Evolutionary conservation across 2,329 filamentous ascomycete genomes (phyloP), one percentile per base, ranked within the genome.

Genomic region (Ophiocordyceps polyrhachis-furcata): DNA sequence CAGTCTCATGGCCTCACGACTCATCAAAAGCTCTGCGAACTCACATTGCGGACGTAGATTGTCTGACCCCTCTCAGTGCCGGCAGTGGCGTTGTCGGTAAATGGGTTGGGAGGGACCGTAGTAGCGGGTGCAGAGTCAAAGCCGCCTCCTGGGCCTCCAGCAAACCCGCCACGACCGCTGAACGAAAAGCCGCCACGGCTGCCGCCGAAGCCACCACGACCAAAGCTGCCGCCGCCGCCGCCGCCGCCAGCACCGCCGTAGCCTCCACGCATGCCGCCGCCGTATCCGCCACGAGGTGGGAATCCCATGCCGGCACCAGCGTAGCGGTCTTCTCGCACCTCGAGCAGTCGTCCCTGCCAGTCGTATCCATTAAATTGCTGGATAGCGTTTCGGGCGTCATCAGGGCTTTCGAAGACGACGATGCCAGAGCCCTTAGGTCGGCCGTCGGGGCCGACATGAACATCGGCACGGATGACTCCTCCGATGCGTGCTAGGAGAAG

Each of bases 321-420:
- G 59, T 88, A 98, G 47, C 91, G 83, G 59, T 98, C 91, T 64
- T 96, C 89, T 50, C 91, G 87, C 50, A 98, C 91, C 62, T 98
- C 91, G 43, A 98, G 76, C 44, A 80, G 69, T 47, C 91, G 83
- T 12, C 91, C 91, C 62, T 96, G 89, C 91, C 91, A 98, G 51
- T 98, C 91, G 60, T 94, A 96, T 47, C 91, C 91, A 59, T 96
- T 95, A 71, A 96, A 98, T 54, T 95, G 88, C 58, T 87, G 80
- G 52, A 98, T 98, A 20, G 91, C 91, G 58, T 87, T 94, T 52
- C 87, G 85, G 40, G 91, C 89, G 64, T 98, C 91, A 47, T 96
- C 88, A 1, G 87, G 78, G 47, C 80, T 89, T 62, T 98, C 91
- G 60, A 95, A 98, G 40, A 91, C 87, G 49, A 98, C 91, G 47